Conservation (phyloP, 139 green algal genomes). For the Haematococcus lacustris region DNA sequence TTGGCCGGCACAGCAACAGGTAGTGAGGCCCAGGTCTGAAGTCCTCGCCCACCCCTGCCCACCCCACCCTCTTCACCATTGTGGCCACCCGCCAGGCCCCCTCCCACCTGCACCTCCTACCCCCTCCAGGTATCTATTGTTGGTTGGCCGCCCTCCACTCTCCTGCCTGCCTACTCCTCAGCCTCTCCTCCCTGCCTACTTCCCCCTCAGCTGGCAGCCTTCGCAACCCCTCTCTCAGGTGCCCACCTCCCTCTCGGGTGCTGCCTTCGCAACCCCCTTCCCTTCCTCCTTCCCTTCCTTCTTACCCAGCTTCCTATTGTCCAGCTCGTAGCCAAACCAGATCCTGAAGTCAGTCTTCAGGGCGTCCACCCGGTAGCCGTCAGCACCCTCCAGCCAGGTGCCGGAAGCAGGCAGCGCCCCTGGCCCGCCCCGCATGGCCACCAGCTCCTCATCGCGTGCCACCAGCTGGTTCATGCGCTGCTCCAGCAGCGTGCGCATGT, state of each 20-base stretch:
- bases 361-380: slow-evolving; percentile 9
- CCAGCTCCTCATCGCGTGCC: not conserved
- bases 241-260: too few species aligned
- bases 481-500: slow-evolving; percentile 14
- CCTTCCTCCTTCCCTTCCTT: not conserved
- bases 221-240: not conserved
- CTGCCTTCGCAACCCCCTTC: not conserved
- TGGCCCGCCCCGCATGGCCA: too few species aligned
- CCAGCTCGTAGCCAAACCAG: slow-evolving; percentile 11
- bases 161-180: not conserved
- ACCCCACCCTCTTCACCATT: too few species aligned
- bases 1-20: too few species aligned
- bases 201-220: not conserved
- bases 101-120: not conserved
- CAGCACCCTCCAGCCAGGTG: too few species aligned
- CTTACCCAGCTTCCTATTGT: slow-evolving; percentile 6
- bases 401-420: not conserved
- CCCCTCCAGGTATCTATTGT: not conserved
- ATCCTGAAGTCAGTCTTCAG: slow-evolving; percentile 7
- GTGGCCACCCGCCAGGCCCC: too few species aligned
- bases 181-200: not conserved
- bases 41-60: too few species aligned
- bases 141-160: not conserved
- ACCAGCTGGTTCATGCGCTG: slow-evolving; percentile 6
- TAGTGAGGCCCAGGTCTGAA: too few species aligned